Percentiles rank a stretch among this genome's conserved stretches.
Evolutionary conservation across 108 stramenopile species (phyloP).

Genomic region (Discostella stelligeroides): DNA sequence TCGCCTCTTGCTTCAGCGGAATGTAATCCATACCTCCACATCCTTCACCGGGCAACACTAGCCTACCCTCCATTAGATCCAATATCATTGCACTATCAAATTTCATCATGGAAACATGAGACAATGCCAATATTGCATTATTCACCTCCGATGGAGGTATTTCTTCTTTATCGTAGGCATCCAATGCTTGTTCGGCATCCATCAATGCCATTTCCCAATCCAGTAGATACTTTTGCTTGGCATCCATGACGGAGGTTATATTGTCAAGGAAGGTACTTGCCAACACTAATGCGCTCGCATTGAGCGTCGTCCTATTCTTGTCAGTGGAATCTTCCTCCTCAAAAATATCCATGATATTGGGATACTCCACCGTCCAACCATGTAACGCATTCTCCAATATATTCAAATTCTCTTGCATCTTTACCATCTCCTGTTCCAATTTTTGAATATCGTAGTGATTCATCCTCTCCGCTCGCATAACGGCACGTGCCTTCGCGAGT

Average conservation of each 20-base stretch:
- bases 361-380: background rate
- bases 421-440: slow-evolving; percentile 12
- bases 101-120: slow-evolving; percentile 21
- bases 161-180: slow-evolving; percentile 1
- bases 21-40: slow-evolving; percentile 39
- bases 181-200: slow-evolving; percentile 17
- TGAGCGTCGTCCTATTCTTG: background rate
- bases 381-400: slow-evolving; percentile 12
- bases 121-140: slow-evolving; percentile 17
- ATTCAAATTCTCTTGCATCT: slow-evolving; percentile 9
- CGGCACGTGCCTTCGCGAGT: slow-evolving; percentile 14
- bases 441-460: slow-evolving; percentile 21
- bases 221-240: slow-evolving; percentile 5
- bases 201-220: slow-evolving; percentile 33
- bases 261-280: background rate
- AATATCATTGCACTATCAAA: slow-evolving; percentile 19
- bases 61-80: slow-evolving; percentile 13
- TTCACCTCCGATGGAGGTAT: slow-evolving; percentile 15
- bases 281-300: background rate
- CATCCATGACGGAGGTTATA: slow-evolving; percentile 6
- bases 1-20: background rate
- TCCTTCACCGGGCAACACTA: slow-evolving; percentile 38
- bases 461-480: slow-evolving; percentile 15
- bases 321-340: background rate
- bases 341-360: background rate